A percentile compares a stretch with the other conserved stretches of the same genome.
Evolutionary conservation across 2,329 filamentous ascomycete species (phyloP).

Genomic region (Periconia macrospinosa): DNA sequence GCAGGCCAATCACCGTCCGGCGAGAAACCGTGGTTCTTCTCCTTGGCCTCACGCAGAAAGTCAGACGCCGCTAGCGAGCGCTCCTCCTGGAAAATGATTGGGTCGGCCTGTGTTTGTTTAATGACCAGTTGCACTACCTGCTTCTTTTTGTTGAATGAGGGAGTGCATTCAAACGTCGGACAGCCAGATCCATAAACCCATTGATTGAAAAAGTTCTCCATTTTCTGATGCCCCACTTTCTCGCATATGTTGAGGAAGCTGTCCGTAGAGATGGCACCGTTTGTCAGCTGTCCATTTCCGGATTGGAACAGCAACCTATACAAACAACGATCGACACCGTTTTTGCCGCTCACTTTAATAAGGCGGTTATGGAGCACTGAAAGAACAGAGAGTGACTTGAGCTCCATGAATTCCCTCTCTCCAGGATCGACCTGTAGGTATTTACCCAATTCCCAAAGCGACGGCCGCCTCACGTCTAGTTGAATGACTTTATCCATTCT

Average conservation of each 20-base stretch:
- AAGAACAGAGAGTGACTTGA: constrained; percentile 88
- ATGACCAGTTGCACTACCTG: constrained; percentile 92
- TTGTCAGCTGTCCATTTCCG: constrained; percentile 75
- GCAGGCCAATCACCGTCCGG: constrained; percentile 72
- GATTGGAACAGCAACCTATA: constrained; percentile 84
- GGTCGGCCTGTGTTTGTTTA: constrained; percentile 58
- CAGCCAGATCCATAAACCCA: constrained; percentile 91
- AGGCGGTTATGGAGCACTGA: constrained; percentile 92
- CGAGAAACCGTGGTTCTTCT: constrained; percentile 70
- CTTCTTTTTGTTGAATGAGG: constrained; percentile 97
- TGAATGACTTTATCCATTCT: constrained; percentile 81
- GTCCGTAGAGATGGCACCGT: constrained; percentile 71
- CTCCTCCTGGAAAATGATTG: constrained; percentile 29
- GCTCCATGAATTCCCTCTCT: constrained; percentile 85
- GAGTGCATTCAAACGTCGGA: constrained; percentile 81
- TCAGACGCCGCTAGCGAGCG: constrained; percentile 65
- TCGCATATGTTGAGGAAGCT: constrained; percentile 84
- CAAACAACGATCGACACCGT: constrained; percentile 82
- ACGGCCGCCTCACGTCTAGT: constrained; percentile 78
- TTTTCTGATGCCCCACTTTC: constrained; percentile 80
- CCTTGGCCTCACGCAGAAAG: constrained; percentile 84
- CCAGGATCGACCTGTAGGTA: constrained; percentile 77
- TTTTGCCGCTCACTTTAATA: constrained; percentile 82
- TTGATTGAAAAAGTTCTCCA: constrained; percentile 90
- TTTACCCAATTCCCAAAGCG: constrained; percentile 77